Evolutionary conservation across 2,329 filamentous ascomycete genomes (phyloP).

Genomic region (Pseudophaeomoniella oleicola): DNA sequence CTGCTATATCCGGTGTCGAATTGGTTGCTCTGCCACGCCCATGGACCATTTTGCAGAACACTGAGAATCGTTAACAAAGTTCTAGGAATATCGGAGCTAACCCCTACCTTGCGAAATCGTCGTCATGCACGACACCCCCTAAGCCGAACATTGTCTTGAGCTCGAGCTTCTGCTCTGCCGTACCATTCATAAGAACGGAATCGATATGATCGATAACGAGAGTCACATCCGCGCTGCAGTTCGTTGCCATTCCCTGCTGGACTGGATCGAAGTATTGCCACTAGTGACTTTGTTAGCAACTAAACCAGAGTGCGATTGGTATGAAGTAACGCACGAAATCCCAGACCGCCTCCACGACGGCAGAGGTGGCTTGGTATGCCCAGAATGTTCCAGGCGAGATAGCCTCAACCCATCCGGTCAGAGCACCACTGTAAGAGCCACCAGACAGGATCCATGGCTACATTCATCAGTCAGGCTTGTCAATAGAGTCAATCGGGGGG

Average conservation of each 20-base stretch:
- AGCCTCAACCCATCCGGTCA: constrained; percentile 41
- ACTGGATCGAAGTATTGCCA: constrained; percentile 45
- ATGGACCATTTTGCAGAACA: constrained; percentile 41
- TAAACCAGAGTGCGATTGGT: constrained; percentile 10
- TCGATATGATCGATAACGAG: constrained; percentile 42
- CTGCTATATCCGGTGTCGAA: constrained; percentile 33
- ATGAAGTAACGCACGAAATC: constrained; percentile 24
- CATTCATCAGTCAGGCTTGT: not conserved
- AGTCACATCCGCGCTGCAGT: constrained; percentile 40
- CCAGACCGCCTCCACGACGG: constrained; percentile 39
- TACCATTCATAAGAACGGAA: constrained; percentile 27
- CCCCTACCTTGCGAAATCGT: constrained; percentile 35
- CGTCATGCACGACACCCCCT: constrained; percentile 32
- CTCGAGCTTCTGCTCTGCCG: constrained; percentile 22
- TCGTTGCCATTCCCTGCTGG: constrained; percentile 42
- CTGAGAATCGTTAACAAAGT: constrained; percentile 11
- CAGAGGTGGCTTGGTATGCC: constrained; percentile 44
- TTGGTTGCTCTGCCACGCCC: constrained; percentile 41
- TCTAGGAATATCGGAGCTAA: constrained; percentile 3
- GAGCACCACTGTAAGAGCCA: constrained; percentile 41
- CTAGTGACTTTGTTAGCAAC: constrained; percentile 7
- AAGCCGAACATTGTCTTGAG: constrained; percentile 41
- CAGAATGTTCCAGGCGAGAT: constrained; percentile 41
- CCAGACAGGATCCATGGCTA: constrained; percentile 42
- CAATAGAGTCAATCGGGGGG: no score